Base-by-base conservation (phyloP, 345 rosid genomes). In the Aethionema arabicum region DNA sequence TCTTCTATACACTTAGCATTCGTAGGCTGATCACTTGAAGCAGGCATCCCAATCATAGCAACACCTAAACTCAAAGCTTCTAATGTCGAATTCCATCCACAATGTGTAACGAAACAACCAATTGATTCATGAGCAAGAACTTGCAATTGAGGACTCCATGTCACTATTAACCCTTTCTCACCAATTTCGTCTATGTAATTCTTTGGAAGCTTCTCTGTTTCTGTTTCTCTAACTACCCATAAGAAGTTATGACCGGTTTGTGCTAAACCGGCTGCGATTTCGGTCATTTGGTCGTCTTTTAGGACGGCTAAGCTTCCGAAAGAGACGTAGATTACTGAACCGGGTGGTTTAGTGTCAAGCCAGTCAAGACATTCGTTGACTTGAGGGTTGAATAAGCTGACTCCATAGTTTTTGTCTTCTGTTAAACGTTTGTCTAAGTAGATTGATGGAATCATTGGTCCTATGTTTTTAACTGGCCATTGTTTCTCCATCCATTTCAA, bases 71-170 rank as follows among this genome's bases (percentile, higher is more conserved):
- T 78, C 57, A 85, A 14, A 1, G 85, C 85, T 61, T 85, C 90
- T 2, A 82, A 41, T 0, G 83, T 82, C 8, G 90, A 84, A 44
- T 84, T 84, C 90, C 90, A 84, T 2, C 90, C 85, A 4, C 79
- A 76, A 33, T 80, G 90, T 1, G 79, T 78, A 65, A 85, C 32
- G 66, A 84, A 84, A 66, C 90, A 82, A 1, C 86, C 77, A 0
- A 72, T 55, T 0, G 86, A 72, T n/a, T 44, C 53, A 31, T 81
- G 82, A 1, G 81, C 74, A 40, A 84, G 72, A 33, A 81, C 84
- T 55, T 79, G 70, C 30, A 79, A 54, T 10, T 84, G 86, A 51
- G 74, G 75, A 50, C 84, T 72, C 90, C 90, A 81, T 1, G 8
- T 74, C 36, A 81, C 80, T 32, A 84, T 52, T 51, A 81, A 43